phyloP scores from a whole-genome alignment of 2,329 filamentous ascomycete species.

The Huntiella omanensis region DNA sequence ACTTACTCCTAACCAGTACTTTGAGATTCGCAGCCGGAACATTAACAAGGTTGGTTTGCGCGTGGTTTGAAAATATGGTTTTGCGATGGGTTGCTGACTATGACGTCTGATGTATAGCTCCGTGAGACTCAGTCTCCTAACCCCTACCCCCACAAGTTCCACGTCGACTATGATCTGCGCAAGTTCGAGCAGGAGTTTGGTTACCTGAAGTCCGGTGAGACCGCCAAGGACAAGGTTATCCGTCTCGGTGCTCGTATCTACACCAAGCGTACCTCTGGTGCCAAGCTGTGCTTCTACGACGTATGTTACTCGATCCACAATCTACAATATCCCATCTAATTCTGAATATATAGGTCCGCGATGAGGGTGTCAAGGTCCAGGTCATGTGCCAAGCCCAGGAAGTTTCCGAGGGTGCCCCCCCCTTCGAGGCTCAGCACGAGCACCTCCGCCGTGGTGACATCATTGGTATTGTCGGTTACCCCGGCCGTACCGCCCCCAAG shows the following conservation, averaged over 20 bases:
- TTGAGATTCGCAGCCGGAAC: conserved; percentile 77
- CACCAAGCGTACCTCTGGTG: conserved; percentile 62
- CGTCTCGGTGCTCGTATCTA: conserved; percentile 74
- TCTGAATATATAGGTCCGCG: conserved; percentile 26
- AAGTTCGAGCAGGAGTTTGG: conserved; percentile 65
- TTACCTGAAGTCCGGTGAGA: conserved; percentile 74
- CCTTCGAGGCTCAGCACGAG: conserved; percentile 80
- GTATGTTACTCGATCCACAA: conserved; percentile 13
- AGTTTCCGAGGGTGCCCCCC: conserved; percentile 39
- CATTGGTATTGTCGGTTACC: conserved; percentile 70
- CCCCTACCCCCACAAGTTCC: conserved; percentile 86
- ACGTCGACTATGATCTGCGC: conserved; percentile 63
- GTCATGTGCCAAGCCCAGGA: conserved; percentile 83
- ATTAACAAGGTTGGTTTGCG: conserved; percentile 38
- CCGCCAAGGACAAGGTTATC: conserved; percentile 54
- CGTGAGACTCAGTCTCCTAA: conserved; percentile 55
- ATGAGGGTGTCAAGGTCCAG: conserved; percentile 52
- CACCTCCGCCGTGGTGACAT: conserved; percentile 80
- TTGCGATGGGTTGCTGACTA: background rate
- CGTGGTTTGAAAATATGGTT: background rate
- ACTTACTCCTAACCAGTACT: conserved; percentile 52
- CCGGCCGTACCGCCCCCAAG: conserved; percentile 73
- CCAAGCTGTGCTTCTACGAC: conserved; percentile 86
- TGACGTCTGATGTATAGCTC: conserved; percentile 21
- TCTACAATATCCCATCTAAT: background rate